These are phyloP conservation scores for Wickerhamiella sergipiensis DNA, from an alignment of 805 yeast species.

Conservation along the genomic window DNA sequence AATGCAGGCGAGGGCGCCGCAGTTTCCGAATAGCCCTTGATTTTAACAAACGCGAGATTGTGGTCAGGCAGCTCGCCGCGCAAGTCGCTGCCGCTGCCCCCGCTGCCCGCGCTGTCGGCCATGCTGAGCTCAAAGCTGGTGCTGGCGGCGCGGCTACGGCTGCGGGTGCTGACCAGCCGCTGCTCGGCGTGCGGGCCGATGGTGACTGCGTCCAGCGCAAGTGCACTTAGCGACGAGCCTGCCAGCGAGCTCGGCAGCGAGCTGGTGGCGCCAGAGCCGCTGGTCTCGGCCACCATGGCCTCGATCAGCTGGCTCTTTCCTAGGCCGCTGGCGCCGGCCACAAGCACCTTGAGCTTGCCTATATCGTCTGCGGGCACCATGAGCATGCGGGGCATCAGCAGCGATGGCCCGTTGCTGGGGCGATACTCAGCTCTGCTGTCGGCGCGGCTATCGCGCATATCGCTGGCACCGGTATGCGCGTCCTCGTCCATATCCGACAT, in stretches of 20 bases:
- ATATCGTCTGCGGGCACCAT: neutral
- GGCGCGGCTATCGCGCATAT: neutral
- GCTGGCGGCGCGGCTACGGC: neutral
- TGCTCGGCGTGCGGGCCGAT: neutral
- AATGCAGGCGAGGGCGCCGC: neutral
- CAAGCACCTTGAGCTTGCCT: constrained; percentile 9
- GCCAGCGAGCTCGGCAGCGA: neutral
- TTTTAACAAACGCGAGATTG: constrained; percentile 3
- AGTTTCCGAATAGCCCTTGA: neutral
- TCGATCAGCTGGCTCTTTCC: constrained; percentile 8
- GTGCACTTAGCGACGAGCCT: neutral
- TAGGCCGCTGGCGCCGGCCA: constrained; percentile 4
- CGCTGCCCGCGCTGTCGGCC: neutral
- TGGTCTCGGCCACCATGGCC: constrained; percentile 1
- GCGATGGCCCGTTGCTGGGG: constrained; percentile 3
- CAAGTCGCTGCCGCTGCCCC: neutral
- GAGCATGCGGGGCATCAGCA: constrained; percentile 10
- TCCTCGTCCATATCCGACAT: constrained; percentile 3
- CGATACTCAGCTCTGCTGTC: neutral
- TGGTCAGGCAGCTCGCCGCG: neutral
- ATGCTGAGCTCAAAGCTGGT: neutral
- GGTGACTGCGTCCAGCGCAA: neutral
- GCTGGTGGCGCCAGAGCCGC: neutral
- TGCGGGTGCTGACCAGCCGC: neutral
- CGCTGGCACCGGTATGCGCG: neutral